phyloP scores from a whole-genome alignment of 805 yeast genomes.

The Wickerhamiella spandovensis region DNA sequence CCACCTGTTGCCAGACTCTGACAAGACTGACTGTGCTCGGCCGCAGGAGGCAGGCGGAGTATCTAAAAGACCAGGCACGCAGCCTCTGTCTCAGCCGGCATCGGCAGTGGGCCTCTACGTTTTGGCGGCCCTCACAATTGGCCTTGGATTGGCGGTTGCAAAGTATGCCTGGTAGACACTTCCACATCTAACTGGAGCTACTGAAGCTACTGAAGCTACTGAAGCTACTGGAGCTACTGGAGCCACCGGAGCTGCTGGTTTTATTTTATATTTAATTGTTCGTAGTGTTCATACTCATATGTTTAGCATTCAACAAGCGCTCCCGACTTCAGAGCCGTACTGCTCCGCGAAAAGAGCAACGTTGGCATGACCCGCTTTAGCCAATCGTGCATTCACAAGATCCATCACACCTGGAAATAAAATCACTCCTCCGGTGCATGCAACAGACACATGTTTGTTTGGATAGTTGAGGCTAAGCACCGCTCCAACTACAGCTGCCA shows the following conservation, averaged over 20 bases:
- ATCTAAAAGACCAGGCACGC: not conserved
- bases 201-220: too few relatives aligned
- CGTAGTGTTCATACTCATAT: not conserved
- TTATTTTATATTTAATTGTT: not conserved
- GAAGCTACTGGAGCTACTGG: too few relatives aligned
- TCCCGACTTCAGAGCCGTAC: slow-evolving; percentile 17
- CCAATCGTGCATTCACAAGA: not conserved
- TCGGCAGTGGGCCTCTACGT: not conserved
- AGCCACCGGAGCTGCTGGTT: too few relatives aligned
- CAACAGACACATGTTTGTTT: slow-evolving; percentile 5
- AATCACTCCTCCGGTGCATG: slow-evolving; percentile 17
- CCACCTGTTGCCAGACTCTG: slow-evolving; percentile 32
- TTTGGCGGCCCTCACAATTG: not conserved
- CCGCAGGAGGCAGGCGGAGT: not conserved
- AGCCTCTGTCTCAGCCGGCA: not conserved
- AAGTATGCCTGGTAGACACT: not conserved
- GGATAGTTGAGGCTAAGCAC: slow-evolving; percentile 1
- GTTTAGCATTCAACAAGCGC: not conserved
- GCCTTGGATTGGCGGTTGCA: not conserved
- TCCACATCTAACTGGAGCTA: not conserved
- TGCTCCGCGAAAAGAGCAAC: slow-evolving; percentile 10
- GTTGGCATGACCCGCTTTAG: not conserved
- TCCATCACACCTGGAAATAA: slow-evolving; percentile 10
- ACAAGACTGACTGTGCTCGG: too few relatives aligned
- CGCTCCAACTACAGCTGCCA: slow-evolving; percentile 12